A percentile compares a stretch with the other conserved stretches of the same genome.
Evolutionary conservation across 768 basidiomycete species (phyloP).

Genomic region (Piloderma croceum): DNA sequence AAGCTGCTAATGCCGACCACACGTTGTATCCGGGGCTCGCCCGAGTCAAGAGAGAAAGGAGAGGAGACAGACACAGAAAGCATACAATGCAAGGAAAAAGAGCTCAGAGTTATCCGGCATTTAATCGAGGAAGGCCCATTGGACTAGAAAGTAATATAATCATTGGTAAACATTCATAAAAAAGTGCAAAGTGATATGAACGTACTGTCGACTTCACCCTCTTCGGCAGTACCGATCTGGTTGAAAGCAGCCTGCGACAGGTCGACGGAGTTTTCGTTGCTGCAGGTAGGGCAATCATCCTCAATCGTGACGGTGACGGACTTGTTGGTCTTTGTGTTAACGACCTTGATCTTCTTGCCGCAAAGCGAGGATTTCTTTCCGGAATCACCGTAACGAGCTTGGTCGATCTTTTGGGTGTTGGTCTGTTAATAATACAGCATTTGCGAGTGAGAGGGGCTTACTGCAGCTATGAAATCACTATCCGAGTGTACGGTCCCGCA

Average conservation of each 20-base stretch:
- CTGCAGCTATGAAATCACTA: slow-evolving; percentile 52
- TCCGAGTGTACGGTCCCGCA: slow-evolving; percentile 67
- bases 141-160: slow-evolving; percentile 22
- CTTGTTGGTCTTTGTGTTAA: slow-evolving; percentile 53
- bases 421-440: slow-evolving; percentile 3
- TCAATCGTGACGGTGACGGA: slow-evolving; percentile 61
- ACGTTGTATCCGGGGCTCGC: slow-evolving; percentile 13
- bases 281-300: slow-evolving; percentile 81
- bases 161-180: too few species aligned
- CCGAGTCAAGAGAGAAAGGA: slow-evolving; percentile 10
- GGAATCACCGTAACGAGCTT: slow-evolving; percentile 44
- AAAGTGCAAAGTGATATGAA: slow-evolving; percentile 11
- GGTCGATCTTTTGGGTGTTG: slow-evolving; percentile 32
- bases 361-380: slow-evolving; percentile 52
- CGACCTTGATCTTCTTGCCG: slow-evolving; percentile 58
- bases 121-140: slow-evolving; percentile 19
- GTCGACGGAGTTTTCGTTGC: slow-evolving; percentile 62
- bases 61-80: slow-evolving; percentile 3
- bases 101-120: slow-evolving; percentile 3
- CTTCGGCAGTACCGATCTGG: slow-evolving; percentile 39
- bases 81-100: slow-evolving; percentile 13
- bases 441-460: slow-evolving; percentile 35
- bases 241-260: slow-evolving; percentile 66
- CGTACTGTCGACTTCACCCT: slow-evolving; percentile 58
- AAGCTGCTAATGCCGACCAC: slow-evolving; percentile 10